These are phyloP conservation scores for Pseudocercospora pini-densiflorae DNA, from an alignment of 2,329 filamentous ascomycete genomes.

Conservation along the genomic window DNA sequence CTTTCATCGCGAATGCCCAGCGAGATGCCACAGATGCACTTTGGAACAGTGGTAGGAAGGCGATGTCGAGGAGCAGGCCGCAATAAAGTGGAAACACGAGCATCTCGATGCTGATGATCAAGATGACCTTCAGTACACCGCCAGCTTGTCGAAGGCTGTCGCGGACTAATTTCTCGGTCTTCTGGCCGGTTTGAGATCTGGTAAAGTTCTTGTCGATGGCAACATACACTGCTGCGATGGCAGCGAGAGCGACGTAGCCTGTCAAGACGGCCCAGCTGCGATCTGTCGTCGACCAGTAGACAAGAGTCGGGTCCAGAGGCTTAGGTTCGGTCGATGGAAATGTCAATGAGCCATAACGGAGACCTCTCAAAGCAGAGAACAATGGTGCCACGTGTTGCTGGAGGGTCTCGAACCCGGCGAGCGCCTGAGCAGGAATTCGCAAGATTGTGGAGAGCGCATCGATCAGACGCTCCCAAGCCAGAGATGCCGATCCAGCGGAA, in stretches of 20 bases:
- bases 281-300: conserved; percentile 57
- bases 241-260: conserved; percentile 78
- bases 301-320: conserved; percentile 43
- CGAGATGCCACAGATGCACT: conserved; percentile 77
- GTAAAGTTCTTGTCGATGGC: conserved; percentile 74
- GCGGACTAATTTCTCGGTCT: conserved; percentile 74
- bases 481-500: conserved; percentile 30
- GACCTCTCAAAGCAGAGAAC: conserved; percentile 25
- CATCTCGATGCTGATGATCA: conserved; percentile 99
- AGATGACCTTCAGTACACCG: conserved; percentile 94
- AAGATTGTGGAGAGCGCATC: conserved; percentile 15
- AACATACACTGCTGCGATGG: conserved; percentile 78
- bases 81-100: conserved; percentile 96
- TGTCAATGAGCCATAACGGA: conserved; percentile 31
- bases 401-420: conserved; percentile 21
- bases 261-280: conserved; percentile 74
- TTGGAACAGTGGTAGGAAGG: conserved; percentile 87
- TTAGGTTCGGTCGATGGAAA: conserved; percentile 21
- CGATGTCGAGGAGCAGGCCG: conserved; percentile 84
- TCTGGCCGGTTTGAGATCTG: conserved; percentile 60
- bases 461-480: conserved; percentile 23
- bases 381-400: conserved; percentile 27
- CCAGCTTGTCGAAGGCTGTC: conserved; percentile 91
- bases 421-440: conserved; percentile 21
- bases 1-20: conserved; percentile 74